Base-by-base conservation (phyloP, 768 basidiomycete species). In the Suillus placidus region DNA sequence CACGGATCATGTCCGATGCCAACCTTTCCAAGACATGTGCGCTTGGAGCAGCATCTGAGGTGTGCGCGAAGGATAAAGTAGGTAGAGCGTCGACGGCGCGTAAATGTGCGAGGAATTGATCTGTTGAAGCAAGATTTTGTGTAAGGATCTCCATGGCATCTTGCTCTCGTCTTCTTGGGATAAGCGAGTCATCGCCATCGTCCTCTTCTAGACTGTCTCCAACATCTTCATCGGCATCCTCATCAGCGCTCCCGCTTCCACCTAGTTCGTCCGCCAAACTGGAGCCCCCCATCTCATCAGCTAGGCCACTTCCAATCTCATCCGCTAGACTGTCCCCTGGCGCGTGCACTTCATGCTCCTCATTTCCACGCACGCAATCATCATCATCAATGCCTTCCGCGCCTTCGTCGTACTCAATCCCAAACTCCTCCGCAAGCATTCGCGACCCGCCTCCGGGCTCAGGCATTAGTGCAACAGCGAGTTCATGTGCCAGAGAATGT, bases 381-480 rank as follows among this genome's bases (percentile, higher is more conserved):
- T 72, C 67, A 40, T 85, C 86, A 72, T 91, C 93, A 64, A 90
- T 91, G 45, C 90, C 91, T 77, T 93, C 91, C 35, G 90, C 91
- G 54, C 91, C 92, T 73, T 93, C 92, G 67, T 94, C 93, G 69
- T 91, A 94, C 72, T 94, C 93, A 67, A 95, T 89, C 12, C 93
- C 93, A 68, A 95, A 92, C 76, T 95, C 94, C 77, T 94, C 93
- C 14, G 91, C 91, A 6, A 95, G 82, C 38, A 93, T 76, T 74
- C 87, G 90, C 30, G 92, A 93, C 32, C 77, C 52, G 34, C 86
- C 82, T 60, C 84, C 89, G 0, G 94, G 93, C 78, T 95, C 93
- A 30, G 93, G 93, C 88, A 94, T 91, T 63, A 95, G 83, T 12
- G 93, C 93, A 40, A 89, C 87, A 7, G 94, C 93, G 42, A 95